Base-by-base conservation (phyloP, 2,329 filamentous ascomycete genomes). In the Fusarium acutatum region DNA sequence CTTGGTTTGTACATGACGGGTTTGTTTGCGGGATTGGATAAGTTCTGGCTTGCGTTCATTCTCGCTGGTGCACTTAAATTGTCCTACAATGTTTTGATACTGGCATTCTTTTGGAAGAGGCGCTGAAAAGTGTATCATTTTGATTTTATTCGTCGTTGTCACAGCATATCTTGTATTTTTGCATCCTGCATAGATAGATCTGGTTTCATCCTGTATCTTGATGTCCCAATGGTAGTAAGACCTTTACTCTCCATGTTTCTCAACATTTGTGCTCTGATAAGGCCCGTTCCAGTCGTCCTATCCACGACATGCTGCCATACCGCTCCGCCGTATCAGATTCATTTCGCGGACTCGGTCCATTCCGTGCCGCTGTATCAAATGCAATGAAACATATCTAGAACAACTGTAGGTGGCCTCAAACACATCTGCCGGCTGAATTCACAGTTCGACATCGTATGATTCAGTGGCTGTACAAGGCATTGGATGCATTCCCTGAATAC, bases 41-140 rank as follows among this genome's bases (percentile, higher is more conserved):
- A 76, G 41, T 76, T 76, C 20, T 76, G 74, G 74, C 53, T 76
- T 26, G 74, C 74, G 0, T 76, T 76, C 13, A 75, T 76, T 15
- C 57, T 73, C 14, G 74, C 74, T 10, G 74, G 74, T 3, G 60
- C 50, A 3, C 60, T 76, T 6, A 76, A 76, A 17, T 34, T 76
- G 7, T 50, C 49, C 0, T 76, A 76, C 4, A 76, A 76, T 57
- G 66, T 73, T 11, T 52, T 76, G 59, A 76, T 76, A n/a, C 14
- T 71, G n/a, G 67, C 13, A 3, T 76, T 76, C 38, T 76, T 76
- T 15, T 76, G 74, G 74, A 61, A 64, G 32, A 75, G 64, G 54
- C 68, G 71, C 43, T 69, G 20, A 69, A 69, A 64, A 43, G 60
- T 22, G 2, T 38, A 18, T 35, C 24, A n/a, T 18, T 11, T 1